Evolutionary conservation across 2,329 filamentous ascomycete genomes (phyloP), one percentile per base, ranked within the genome.

Genomic region (Fulvia fulva): DNA sequence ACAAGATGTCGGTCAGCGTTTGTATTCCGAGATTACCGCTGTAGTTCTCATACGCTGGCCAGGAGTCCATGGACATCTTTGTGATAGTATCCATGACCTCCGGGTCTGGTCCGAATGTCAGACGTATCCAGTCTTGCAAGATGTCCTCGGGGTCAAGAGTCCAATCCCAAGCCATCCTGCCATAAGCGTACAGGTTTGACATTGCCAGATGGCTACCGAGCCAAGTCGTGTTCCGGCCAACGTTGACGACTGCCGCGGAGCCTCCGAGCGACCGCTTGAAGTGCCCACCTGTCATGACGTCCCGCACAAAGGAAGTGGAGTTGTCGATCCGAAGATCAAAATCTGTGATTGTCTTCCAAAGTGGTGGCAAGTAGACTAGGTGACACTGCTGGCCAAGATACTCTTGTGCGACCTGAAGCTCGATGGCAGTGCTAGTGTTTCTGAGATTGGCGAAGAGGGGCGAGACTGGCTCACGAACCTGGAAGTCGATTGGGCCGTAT

Each of bases 401-500:
- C 66, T 90, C 87, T 65, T 88, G 87, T 0, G 81, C 80, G 19
- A 90, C 79, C 67, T 89, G 80, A 1, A 89, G 76, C 69, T 90
- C 87, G 37, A 89, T 83, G 0, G 84, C 83, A 3, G 71, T 74
- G 47, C 70, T 78, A 0, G 79, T 81, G 3, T 80, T 69, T 43
- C 65, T 69, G 6, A 83, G 65, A 47, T 80, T 77, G 5, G 77
- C 79, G 61, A 90, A 88, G 0, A 90, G 73, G 0, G 87, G 87
- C 3, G 83, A 87, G 1, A 80, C 73, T 1, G 87, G 83, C 69
- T 89, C 87, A 34, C 87, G 81, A 11, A 89, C 84, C 66, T 89
- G 87, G 71, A 90, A 89, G 67, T 90, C 87, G 59, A 89, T 89
- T 0, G 87, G 86, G 9, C 87, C 87, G 61, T 87, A 88, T 71